phyloP scores from a whole-genome alignment of 768 basidiomycete genomes.

The Serendipita sp. region DNA sequence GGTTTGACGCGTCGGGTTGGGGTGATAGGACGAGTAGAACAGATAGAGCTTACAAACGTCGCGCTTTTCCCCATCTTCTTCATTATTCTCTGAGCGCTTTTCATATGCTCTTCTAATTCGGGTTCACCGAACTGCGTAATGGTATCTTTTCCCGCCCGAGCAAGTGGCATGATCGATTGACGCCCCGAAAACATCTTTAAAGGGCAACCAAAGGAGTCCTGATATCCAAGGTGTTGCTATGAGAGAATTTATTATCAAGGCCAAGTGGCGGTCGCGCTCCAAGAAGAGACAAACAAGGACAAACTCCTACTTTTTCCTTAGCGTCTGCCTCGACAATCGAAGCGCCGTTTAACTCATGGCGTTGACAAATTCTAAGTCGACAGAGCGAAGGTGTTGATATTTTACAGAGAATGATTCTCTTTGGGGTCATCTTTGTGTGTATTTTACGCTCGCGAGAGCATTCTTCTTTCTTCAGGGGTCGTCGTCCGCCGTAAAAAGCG shows the following conservation, averaged over 20 bases:
- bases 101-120: neutral
- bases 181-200: neutral
- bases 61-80: neutral
- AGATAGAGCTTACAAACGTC: neutral
- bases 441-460: neutral
- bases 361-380: conserved; percentile 9
- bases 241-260: neutral
- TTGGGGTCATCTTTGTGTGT: neutral
- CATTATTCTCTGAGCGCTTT: neutral
- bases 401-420: too few species aligned
- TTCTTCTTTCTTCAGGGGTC: neutral
- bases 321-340: conserved; percentile 7
- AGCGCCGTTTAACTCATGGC: conserved; percentile 4
- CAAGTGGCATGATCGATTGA: conserved; percentile 7
- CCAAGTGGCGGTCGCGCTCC: neutral
- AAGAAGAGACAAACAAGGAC: neutral
- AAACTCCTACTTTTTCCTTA: neutral
- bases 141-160: neutral
- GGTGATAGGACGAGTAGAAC: neutral
- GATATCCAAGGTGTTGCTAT: too few species aligned
- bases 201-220: too few species aligned
- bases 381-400: conserved; percentile 3
- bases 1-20: too few species aligned
- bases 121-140: neutral
- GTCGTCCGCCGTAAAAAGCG: conserved; percentile 1